A percentile compares a stretch with the other conserved stretches of the same genome.
Evolutionary conservation across 2,329 filamentous ascomycete genomes (phyloP).

Genomic region (Colletotrichum graminicola): DNA sequence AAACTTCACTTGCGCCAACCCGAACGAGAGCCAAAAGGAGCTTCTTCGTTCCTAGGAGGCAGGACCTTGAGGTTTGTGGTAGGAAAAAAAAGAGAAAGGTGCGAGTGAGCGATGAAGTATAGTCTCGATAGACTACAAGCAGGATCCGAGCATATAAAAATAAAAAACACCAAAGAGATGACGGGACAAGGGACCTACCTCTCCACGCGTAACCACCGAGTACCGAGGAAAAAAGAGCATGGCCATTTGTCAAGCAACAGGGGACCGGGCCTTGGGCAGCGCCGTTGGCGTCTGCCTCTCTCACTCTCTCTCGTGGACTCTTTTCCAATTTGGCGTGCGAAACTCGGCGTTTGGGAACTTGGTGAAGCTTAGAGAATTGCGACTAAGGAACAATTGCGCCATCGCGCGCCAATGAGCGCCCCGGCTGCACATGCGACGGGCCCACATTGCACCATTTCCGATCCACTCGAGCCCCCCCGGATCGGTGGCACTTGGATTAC

Average conservation of each 20-base stretch:
- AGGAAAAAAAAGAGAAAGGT: neutral
- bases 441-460: slow-evolving; percentile 41
- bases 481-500: slow-evolving; percentile 25
- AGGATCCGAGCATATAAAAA: slow-evolving; percentile 40
- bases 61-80: slow-evolving; percentile 28
- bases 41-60: slow-evolving; percentile 32
- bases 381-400: slow-evolving; percentile 41
- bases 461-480: slow-evolving; percentile 33
- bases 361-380: slow-evolving; percentile 39
- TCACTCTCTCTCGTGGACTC: neutral
- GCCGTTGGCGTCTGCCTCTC: neutral
- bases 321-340: slow-evolving; percentile 32
- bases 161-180: slow-evolving; percentile 10
- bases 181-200: slow-evolving; percentile 11
- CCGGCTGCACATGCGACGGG: neutral
- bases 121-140: slow-evolving; percentile 29
- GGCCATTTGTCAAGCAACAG: slow-evolving; percentile 18
- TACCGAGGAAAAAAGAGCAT: neutral
- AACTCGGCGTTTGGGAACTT: slow-evolving; percentile 42
- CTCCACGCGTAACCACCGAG: slow-evolving; percentile 17
- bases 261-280: slow-evolving; percentile 29
- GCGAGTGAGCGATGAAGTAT: slow-evolving; percentile 4
- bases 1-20: slow-evolving; percentile 36
- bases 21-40: slow-evolving; percentile 19
- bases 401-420: slow-evolving; percentile 37